Conservation (phyloP, 2,329 filamentous ascomycete species). For the Exophiala spinifera region DNA sequence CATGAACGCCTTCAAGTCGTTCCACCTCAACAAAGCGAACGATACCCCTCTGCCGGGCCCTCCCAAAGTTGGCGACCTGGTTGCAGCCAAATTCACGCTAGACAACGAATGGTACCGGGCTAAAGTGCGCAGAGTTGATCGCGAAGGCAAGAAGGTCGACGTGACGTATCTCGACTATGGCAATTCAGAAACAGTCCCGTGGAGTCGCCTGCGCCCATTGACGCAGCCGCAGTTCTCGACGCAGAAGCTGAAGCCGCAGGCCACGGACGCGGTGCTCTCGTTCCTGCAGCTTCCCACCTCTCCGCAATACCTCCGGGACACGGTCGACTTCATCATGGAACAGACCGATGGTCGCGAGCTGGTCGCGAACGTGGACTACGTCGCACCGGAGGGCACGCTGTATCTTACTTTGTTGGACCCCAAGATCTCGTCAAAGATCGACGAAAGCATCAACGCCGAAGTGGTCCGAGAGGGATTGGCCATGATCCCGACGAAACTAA, state of each 20-base stretch:
- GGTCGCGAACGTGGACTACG: conserved; percentile 86
- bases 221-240: conserved; percentile 73
- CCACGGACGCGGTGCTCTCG: conserved; percentile 78
- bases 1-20: conserved; percentile 87
- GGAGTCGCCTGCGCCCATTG: conserved; percentile 78
- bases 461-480: conserved; percentile 78
- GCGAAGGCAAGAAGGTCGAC: conserved; percentile 81
- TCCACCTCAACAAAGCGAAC: conserved; percentile 83
- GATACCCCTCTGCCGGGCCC: conserved; percentile 67
- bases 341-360: conserved; percentile 72
- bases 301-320: conserved; percentile 78
- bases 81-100: conserved; percentile 84
- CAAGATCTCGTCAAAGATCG: conserved; percentile 58
- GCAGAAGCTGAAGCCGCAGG: conserved; percentile 82
- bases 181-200: conserved; percentile 85
- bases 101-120: conserved; percentile 95
- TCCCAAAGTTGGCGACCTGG: conserved; percentile 87
- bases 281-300: conserved; percentile 84
- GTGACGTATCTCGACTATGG: conserved; percentile 95
- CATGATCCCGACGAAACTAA: conserved; percentile 89
- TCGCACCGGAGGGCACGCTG: conserved; percentile 75
- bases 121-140: conserved; percentile 86
- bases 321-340: conserved; percentile 71
- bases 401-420: conserved; percentile 88
- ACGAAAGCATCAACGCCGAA: conserved; percentile 85